Base-by-base conservation (phyloP, 2,329 filamentous ascomycete species). In the Cercospora citrullina region DNA sequence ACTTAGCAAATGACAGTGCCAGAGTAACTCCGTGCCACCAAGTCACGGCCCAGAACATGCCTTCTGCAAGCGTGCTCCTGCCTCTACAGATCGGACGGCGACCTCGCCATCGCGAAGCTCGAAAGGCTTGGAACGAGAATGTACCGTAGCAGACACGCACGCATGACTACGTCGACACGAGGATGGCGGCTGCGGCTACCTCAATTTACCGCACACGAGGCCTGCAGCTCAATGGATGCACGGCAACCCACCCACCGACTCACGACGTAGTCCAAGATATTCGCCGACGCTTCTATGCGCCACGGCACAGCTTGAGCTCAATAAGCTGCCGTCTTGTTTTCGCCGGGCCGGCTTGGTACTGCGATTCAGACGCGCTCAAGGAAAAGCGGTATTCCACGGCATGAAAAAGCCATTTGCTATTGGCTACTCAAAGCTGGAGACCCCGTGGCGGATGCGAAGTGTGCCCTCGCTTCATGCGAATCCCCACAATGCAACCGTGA, bases 321-420 rank as follows among this genome's bases (percentile, higher is more conserved):
- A 64, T 53, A 64, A 64, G 62, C 62, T 57, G 31, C 33, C 48
- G 48, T 64, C 62, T 64, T 58, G n/a, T 64, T 53, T 57, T 42
- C 51, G 62, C 51, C 51, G 51, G n/a, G 21, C 61, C 61, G 61
- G 48, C 61, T 63, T 63, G 61, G 61, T 53, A 39, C n/a, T 58
- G 55, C 28, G 28, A 33, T 33, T 58, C 26, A n/a, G 26, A n/a
- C 53, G 26, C 26, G n/a, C 14, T n/a, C 53, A n/a, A 58, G 53
- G 26, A 10, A 28, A 42, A 62, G 60, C 60, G 60, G 36, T 45
- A 65, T 59, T 28, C 30, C 16, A 59, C 63, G 62, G 62, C 62
- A 57, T 51, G 31, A 45, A 16, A 39, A 39, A 5, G 23, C 31
- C 21, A 18, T n/a, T 45, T 31, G n/a, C 60, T 21, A 55, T 55